Conservation (phyloP, 2,329 filamentous ascomycete genomes). For the Penicillium sp. region DNA sequence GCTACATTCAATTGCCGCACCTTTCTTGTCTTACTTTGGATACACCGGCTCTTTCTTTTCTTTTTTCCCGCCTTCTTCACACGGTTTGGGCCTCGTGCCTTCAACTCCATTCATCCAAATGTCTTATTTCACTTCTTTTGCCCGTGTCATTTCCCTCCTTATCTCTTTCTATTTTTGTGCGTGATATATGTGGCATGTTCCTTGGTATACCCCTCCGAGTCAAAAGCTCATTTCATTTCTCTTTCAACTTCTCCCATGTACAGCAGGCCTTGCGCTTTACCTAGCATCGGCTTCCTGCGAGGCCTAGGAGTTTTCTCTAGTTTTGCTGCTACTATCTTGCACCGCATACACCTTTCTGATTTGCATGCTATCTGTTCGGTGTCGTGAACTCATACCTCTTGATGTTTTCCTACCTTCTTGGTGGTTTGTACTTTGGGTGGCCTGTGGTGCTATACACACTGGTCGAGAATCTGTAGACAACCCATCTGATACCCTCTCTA, state of each 20-base stretch:
- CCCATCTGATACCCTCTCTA: neutral
- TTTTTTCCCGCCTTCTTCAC: neutral
- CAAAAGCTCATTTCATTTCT: constrained; percentile 16
- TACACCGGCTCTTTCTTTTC: neutral
- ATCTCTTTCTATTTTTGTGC: constrained; percentile 15
- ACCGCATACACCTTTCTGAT: neutral
- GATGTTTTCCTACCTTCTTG: neutral
- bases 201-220: constrained; percentile 28
- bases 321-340: constrained; percentile 2
- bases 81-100: neutral
- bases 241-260: constrained; percentile 14
- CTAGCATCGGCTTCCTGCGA: constrained; percentile 9
- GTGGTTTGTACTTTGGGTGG: neutral
- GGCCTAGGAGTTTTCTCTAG: constrained; percentile 15
- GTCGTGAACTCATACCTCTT: neutral
- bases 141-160: constrained; percentile 15
- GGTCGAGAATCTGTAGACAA: neutral
- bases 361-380: neutral
- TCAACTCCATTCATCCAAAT: constrained; percentile 3
- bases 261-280: constrained; percentile 6
- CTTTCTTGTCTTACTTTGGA: constrained; percentile 4
- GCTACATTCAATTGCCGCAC: constrained; percentile 9
- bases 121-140: constrained; percentile 9
- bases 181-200: constrained; percentile 29
- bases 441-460: neutral